Evolutionary conservation across 768 basidiomycete genomes (phyloP).

Genomic region (Neoboletus magnificus): DNA sequence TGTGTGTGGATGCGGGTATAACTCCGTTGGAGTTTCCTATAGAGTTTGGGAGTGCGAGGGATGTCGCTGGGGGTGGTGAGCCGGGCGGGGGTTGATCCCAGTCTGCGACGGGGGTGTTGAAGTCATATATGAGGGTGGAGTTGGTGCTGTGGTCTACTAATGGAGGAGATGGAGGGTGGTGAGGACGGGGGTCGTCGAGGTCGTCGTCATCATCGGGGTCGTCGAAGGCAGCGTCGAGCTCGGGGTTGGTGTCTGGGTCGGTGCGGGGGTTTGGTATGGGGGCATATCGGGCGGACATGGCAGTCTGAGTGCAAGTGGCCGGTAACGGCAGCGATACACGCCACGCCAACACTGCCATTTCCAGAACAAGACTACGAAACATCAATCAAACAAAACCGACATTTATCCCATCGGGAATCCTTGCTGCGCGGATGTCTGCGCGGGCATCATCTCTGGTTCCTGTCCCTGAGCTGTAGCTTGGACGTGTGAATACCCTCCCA

Average conservation of each 20-base stretch:
- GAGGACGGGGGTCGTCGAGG: slow-evolving; percentile 44
- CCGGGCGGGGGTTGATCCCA: slow-evolving; percentile 83
- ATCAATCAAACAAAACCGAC: not conserved
- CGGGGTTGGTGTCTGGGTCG: slow-evolving; percentile 46
- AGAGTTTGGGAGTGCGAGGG: slow-evolving; percentile 64
- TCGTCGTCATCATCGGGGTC: slow-evolving; percentile 68
- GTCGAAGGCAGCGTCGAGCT: slow-evolving; percentile 88
- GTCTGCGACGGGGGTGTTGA: slow-evolving; percentile 62
- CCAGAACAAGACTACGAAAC: not conserved
- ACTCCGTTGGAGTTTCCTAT: slow-evolving; percentile 74
- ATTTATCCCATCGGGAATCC: slow-evolving; percentile 23
- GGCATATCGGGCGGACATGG: slow-evolving; percentile 61
- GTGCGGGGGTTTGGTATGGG: slow-evolving; percentile 59
- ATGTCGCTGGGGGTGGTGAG: slow-evolving; percentile 66
- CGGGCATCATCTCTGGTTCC: slow-evolving; percentile 9
- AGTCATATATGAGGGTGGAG: slow-evolving; percentile 60
- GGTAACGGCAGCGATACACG: too few species aligned
- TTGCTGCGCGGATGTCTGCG: slow-evolving; percentile 17
- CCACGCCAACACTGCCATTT: slow-evolving; percentile 12
- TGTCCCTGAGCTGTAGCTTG: slow-evolving; percentile 9
- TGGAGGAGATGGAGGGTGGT: slow-evolving; percentile 27
- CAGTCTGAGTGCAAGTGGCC: not conserved
- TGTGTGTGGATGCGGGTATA: slow-evolving; percentile 48
- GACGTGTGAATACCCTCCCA: slow-evolving; percentile 12
- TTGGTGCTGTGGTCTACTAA: slow-evolving; percentile 5